Evolutionary conservation across 2,329 filamentous ascomycete species (phyloP).

Genomic region (Arthrobotrys sinensis): DNA sequence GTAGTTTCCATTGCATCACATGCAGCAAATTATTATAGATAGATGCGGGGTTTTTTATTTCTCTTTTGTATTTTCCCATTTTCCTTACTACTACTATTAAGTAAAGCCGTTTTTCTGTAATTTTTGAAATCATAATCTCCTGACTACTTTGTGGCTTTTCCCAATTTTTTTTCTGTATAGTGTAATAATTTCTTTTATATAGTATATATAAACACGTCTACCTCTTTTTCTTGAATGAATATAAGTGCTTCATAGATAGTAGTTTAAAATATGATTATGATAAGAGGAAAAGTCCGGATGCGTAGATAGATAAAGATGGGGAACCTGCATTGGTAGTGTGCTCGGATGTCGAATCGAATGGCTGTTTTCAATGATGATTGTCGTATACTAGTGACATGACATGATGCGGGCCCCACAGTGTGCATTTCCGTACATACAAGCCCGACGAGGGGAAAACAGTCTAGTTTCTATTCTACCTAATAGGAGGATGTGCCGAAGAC

Average conservation of each 20-base stretch:
- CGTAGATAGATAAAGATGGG: neutral
- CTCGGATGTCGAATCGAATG: slow-evolving; percentile 56
- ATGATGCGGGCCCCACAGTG: slow-evolving; percentile 58
- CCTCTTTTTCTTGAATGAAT: neutral
- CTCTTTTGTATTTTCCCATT: neutral
- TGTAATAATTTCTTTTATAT: slow-evolving; percentile 32
- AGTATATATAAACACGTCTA: slow-evolving; percentile 11
- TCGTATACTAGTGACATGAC: slow-evolving; percentile 9
- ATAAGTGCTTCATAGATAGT: too few species aligned
- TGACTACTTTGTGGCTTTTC: neutral
- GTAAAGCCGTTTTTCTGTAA: neutral
- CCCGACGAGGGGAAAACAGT: too few species aligned
- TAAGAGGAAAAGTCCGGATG: too few species aligned
- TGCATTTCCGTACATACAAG: slow-evolving; percentile 42
- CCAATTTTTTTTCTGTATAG: slow-evolving; percentile 25
- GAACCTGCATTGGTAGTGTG: slow-evolving; percentile 23
- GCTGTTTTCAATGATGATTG: slow-evolving; percentile 29
- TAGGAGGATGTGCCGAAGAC: slow-evolving; percentile 36
- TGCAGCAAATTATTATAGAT: slow-evolving; percentile 29
- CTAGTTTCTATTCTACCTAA: neutral
- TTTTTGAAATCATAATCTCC: neutral
- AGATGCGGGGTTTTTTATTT: slow-evolving; percentile 27
- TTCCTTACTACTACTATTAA: neutral
- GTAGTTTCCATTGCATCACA: slow-evolving; percentile 20
- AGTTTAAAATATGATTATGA: too few species aligned